Evolutionary conservation across 192 early-diverging fungal genomes (phyloP).

Genomic region (Podila epigama): DNA sequence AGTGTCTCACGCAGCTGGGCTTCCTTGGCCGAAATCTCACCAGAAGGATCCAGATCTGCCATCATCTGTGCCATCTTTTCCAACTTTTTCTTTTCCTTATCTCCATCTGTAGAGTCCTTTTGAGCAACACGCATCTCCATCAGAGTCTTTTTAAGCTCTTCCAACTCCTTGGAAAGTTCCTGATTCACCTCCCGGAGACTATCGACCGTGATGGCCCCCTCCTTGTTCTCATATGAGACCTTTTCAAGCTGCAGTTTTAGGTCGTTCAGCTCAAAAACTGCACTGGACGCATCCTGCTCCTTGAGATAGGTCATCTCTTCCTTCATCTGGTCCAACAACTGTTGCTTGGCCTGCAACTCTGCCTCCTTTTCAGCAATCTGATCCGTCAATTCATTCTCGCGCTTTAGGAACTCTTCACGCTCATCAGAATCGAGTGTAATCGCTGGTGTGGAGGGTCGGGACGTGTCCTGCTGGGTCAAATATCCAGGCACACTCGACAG

Average conservation of each 20-base stretch:
- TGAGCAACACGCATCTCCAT: constrained; percentile 59
- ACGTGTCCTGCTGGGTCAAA: constrained; percentile 57
- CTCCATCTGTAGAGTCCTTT: constrained; percentile 61
- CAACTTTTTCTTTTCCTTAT: constrained; percentile 80
- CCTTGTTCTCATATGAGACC: constrained; percentile 87
- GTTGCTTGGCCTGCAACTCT: constrained; percentile 71
- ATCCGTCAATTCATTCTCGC: constrained; percentile 97
- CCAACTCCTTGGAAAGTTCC: constrained; percentile 79
- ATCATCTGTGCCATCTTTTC: constrained; percentile 90
- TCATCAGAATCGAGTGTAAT: constrained; percentile 85
- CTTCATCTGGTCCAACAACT: constrained; percentile 65
- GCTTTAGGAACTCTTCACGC: constrained; percentile 90
- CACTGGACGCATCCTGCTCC: constrained; percentile 61
- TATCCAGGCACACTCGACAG: constrained; percentile 49
- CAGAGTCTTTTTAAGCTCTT: constrained; percentile 74
- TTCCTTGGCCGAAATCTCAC: constrained; percentile 79
- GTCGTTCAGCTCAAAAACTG: constrained; percentile 70
- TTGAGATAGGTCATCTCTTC: constrained; percentile 80
- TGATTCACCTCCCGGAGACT: constrained; percentile 85
- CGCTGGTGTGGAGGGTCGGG: constrained; percentile 79
- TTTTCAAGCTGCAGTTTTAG: constrained; percentile 89
- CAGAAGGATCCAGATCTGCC: constrained; percentile 79
- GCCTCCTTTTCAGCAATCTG: constrained; percentile 92
- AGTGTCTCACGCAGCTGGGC: constrained; percentile 75
- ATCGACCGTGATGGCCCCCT: constrained; percentile 89